These are phyloP conservation scores for Cruciata laevipes DNA, from an alignment of 257 asterid genomes.

Conservation along the genomic window DNA sequence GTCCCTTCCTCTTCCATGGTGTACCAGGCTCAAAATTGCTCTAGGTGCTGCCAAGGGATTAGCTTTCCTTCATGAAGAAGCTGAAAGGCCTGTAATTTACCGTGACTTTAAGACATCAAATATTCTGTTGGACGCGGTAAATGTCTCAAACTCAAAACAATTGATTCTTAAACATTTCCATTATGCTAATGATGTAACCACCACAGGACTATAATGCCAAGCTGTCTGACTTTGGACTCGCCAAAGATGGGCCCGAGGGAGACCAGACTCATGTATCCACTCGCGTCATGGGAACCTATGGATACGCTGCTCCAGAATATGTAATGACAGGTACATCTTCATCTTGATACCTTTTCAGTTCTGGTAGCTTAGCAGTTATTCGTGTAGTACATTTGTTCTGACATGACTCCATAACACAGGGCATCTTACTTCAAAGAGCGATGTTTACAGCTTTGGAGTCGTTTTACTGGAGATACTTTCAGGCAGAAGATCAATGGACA, in stretches of 20 bases:
- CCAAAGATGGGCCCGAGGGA: slow-evolving; percentile 96
- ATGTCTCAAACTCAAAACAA: slow-evolving; percentile 14
- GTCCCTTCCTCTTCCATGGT: slow-evolving; percentile 94
- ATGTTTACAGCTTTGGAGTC: slow-evolving; percentile 87
- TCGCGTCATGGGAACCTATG: slow-evolving; percentile 98
- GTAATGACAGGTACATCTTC: slow-evolving; percentile 77
- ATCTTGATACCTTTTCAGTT: background rate
- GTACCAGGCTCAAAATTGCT: slow-evolving; percentile 92
- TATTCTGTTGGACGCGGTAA: slow-evolving; percentile 83
- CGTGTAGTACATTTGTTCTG: background rate
- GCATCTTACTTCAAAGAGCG: slow-evolving; percentile 96
- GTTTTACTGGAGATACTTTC: slow-evolving; percentile 87
- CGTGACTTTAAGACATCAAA: slow-evolving; percentile 97
- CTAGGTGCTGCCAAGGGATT: slow-evolving; percentile 96
- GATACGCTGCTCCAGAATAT: slow-evolving; percentile 97
- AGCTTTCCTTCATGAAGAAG: slow-evolving; percentile 94
- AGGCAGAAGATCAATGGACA: slow-evolving; percentile 94
- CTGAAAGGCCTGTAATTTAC: slow-evolving; percentile 87
- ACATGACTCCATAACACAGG: slow-evolving; percentile 34
- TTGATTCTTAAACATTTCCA: slow-evolving; percentile 1
- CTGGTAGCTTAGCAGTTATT: background rate
- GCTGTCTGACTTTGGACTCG: slow-evolving; percentile 97
- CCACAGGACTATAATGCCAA: slow-evolving; percentile 86
- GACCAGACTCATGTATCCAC: slow-evolving; percentile 96
- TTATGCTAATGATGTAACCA: slow-evolving; percentile 14